Percentiles rank a stretch among this genome's conserved stretches.
These are phyloP conservation scores for Pichia manshurica DNA, from an alignment of 805 yeast species.

Conservation along the genomic window DNA sequence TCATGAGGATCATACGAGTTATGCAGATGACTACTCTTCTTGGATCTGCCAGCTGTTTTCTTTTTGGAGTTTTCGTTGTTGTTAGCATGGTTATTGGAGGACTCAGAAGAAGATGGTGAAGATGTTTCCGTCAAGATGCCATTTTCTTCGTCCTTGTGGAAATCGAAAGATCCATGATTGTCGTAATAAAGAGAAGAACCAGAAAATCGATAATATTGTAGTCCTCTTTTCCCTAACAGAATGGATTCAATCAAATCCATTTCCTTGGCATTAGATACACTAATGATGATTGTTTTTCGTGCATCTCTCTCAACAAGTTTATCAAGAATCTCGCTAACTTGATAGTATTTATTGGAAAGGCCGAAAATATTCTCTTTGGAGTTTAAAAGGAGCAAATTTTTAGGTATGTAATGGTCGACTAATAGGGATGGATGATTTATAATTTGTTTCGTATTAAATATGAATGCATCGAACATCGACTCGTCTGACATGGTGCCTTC, in stretches of 20 bases:
- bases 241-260: slow-evolving; percentile 75
- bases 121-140: slow-evolving; percentile 7
- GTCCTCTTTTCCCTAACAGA: slow-evolving; percentile 57
- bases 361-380: slow-evolving; percentile 48
- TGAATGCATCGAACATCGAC: slow-evolving; percentile 38
- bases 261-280: slow-evolving; percentile 61
- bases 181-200: slow-evolving; percentile 47
- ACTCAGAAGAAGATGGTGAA: not conserved
- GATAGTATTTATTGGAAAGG: slow-evolving; percentile 55
- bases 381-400: slow-evolving; percentile 60
- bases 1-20: not conserved
- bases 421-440: slow-evolving; percentile 64
- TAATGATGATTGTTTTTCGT: slow-evolving; percentile 35
- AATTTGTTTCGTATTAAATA: slow-evolving; percentile 43
- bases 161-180: slow-evolving; percentile 30
- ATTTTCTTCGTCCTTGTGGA: slow-evolving; percentile 17
- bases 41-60: not conserved
- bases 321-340: slow-evolving; percentile 46
- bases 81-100: not conserved
- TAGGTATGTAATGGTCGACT: slow-evolving; percentile 75
- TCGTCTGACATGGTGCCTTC: slow-evolving; percentile 16
- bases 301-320: slow-evolving; percentile 24
- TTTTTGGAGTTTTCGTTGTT: not conserved
- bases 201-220: slow-evolving; percentile 61
- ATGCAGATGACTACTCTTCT: not conserved